These are phyloP conservation scores for Pichia sp. DNA, from an alignment of 1,139 yeast genomes.

Conservation along the genomic window DNA sequence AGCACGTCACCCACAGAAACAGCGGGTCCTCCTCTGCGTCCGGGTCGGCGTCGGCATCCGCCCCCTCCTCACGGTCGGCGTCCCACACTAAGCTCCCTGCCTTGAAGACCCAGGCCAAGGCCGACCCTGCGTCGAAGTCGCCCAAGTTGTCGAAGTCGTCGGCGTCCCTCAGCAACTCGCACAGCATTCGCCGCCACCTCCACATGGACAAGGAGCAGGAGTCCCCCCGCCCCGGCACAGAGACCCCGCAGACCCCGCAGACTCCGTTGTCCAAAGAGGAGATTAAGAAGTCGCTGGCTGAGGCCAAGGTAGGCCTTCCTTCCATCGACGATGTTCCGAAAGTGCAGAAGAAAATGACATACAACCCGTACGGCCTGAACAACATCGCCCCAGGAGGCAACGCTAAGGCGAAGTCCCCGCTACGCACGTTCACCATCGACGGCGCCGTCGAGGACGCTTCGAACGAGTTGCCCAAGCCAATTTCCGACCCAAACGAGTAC, in stretches of 20 bases:
- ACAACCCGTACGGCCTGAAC: constrained; percentile 33
- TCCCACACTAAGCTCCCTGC: constrained; percentile 2
- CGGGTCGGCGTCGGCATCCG: not conserved
- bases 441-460: constrained; percentile 36
- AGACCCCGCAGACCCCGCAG: too few relatives aligned
- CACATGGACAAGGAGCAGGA: constrained; percentile 1
- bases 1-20: constrained; percentile 9
- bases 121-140: not conserved
- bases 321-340: constrained; percentile 26
- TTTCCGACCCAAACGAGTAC: constrained; percentile 62
- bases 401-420: not conserved
- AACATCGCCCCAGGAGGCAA: constrained; percentile 6
- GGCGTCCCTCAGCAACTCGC: not conserved
- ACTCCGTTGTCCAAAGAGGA: constrained; percentile 13
- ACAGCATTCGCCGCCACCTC: constrained; percentile 5
- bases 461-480: constrained; percentile 57
- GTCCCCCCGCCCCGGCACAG: not conserved
- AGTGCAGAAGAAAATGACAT: constrained; percentile 25
- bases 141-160: not conserved
- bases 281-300: constrained; percentile 13
- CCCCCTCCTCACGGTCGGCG: constrained; percentile 1
- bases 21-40: not conserved
- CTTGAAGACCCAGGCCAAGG: not conserved
- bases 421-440: constrained; percentile 17
- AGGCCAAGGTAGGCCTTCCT: constrained; percentile 27